These are phyloP conservation scores for Cordyceps farinosa DNA, from an alignment of 2,329 filamentous ascomycete genomes.

Conservation along the genomic window DNA sequence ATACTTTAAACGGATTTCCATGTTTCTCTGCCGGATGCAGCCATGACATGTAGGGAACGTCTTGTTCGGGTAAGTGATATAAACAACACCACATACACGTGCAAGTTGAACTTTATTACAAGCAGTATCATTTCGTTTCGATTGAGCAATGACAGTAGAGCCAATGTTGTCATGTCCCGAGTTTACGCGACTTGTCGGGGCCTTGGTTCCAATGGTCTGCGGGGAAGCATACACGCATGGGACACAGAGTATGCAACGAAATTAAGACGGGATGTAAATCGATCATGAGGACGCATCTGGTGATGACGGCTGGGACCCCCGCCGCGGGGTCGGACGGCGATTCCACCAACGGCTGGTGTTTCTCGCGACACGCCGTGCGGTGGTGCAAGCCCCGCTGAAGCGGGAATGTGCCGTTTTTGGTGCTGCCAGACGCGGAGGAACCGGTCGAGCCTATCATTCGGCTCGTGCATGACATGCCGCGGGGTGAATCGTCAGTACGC, in stretches of 20 bases:
- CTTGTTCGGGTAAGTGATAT: too few species aligned
- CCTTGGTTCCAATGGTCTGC: neutral
- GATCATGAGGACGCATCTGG: conserved; percentile 11
- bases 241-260: neutral
- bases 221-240: neutral
- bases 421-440: neutral
- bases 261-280: neutral
- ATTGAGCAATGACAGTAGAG: neutral
- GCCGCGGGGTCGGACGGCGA: neutral
- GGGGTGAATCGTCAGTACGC: neutral
- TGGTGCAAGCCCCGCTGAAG: neutral
- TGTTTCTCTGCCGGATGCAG: too few species aligned
- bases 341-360: conserved; percentile 9
- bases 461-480: neutral
- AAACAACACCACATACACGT: too few species aligned
- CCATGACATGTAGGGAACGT: too few species aligned
- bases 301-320: neutral
- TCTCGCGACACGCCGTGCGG: neutral
- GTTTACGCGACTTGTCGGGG: neutral
- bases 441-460: neutral
- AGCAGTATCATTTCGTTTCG: too few species aligned
- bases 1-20: too few species aligned
- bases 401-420: neutral
- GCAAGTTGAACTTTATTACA: too few species aligned
- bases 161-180: neutral